Percentiles rank a stretch among this genome's conserved stretches.
phyloP scores from a whole-genome alignment of 2,329 filamentous ascomycete species.

The Trichoderma pleuroti region DNA sequence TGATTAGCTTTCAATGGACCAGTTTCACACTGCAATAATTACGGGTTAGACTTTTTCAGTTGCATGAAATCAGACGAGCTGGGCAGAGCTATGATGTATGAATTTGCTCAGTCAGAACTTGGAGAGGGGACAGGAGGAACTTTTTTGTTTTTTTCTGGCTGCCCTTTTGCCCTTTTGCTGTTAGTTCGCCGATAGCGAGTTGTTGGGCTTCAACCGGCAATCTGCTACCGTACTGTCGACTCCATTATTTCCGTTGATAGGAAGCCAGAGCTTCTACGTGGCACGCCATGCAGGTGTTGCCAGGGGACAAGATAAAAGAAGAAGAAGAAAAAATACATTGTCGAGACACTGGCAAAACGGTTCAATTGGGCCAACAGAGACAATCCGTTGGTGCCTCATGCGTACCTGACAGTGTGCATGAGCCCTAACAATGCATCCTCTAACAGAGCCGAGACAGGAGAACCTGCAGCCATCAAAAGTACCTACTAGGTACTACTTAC shows the following conservation, averaged over 20 bases:
- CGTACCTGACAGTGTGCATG: conserved; percentile 3
- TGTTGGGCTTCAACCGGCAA: conserved; percentile 1
- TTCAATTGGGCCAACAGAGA: neutral
- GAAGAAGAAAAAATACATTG: neutral
- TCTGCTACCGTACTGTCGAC: neutral
- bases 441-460: neutral
- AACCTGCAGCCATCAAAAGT: neutral
- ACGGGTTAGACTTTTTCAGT: neutral
- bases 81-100: neutral
- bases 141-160: neutral
- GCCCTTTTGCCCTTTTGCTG: neutral
- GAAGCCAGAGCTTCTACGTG: conserved; percentile 1
- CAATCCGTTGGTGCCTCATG: conserved; percentile 1
- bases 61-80: neutral
- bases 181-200: neutral
- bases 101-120: neutral
- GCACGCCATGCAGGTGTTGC: neutral
- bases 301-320: neutral
- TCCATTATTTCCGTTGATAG: neutral
- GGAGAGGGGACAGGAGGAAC: neutral
- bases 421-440: conserved; percentile 5
- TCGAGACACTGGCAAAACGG: neutral
- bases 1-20: neutral
- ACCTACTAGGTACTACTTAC: too few species aligned
- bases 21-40: neutral